Evolutionary conservation across 2,329 filamentous ascomycete genomes (phyloP), one percentile per base, ranked within the genome.

Genomic region (Didymellaceae sp.): DNA sequence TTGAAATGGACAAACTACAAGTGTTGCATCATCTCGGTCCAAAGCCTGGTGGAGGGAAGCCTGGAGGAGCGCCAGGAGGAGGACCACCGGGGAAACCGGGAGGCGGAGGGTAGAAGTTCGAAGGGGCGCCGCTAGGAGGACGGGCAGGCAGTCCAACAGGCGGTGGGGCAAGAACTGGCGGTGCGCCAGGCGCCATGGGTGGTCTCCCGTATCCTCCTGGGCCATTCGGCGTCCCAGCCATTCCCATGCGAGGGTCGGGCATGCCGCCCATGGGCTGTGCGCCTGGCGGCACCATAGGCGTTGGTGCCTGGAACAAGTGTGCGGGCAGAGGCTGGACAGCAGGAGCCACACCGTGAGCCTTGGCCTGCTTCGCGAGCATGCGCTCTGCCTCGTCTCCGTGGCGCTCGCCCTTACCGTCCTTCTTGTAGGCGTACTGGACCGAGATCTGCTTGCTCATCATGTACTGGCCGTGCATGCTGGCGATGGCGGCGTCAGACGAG

Each of bases 381-480:
- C 94, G 83, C 77, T 99, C 94, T 22, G 94, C 94, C 63, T 91
- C 84, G 72, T 99, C 94, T 65, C 94, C 94, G 71, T 99, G 94
- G 51, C 94, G 82, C 77, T 97, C 93, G 63, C 93, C 93, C 77
- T 96, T 96, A 62, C 94, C 94, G 68, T 99, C 94, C 77, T 97
- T 97, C 82, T 99, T 99, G 83, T 96, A 97, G 30, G 94, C 94
- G 74, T 97, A 99, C 75, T 97, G 93, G 34, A 99, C 94, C 2
- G 89, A 90, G 63, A 97, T 88, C 74, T 96, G 90, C 78, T 96
- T 96, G 80, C 94, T 96, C 81, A 96, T 92, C 54, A 99, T 85
- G 75, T 94, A 97, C 77, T 97, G 92, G 42, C 91, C 91, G 72
- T 96, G 89, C 88, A 99, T 92, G 72, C 93, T 94, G 60, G 86